Evolutionary conservation across 139 green algal species (phyloP), one percentile per base, ranked within the genome.

Genomic region (Chlorella sp.): DNA sequence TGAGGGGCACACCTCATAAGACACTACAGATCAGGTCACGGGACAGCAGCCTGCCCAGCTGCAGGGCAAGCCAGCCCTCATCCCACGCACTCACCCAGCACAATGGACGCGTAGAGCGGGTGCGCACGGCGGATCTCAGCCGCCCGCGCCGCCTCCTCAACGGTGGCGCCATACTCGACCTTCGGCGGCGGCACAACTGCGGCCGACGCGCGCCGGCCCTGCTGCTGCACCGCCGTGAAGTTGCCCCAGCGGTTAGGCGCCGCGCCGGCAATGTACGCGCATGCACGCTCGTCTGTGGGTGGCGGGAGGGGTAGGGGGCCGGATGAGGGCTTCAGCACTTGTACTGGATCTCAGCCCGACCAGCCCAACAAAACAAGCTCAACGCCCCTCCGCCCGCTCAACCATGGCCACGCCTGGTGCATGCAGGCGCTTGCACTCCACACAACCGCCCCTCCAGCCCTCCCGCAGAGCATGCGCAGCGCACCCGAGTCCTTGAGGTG

Each of bases 241-340:
- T 89, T 83, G 55, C 91, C 94, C 95, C 96, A 99, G 38, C 95
- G 91, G 73, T 92, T 92, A 57, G 95, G 96, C 26, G 96, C 96
- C 11, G 88, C 78, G n/a, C 96, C 96, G 26, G 92, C 92, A 57
- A 99, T 95, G 93, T 97, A 98, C 13, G 96, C 97, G 68, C 89
- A 94, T 6, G 97, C 97, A 25, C 97, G 89, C 92, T 99, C 97
- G 81, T 99, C 97, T 23, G 76, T 36, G 32, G 74, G 64, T 12
- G 30, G n/a, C 4, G 18, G 16, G 34, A 4, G 18, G 51, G 51
- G 11, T 18, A 21, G 21, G 51, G 9, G 15, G 51, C 11, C 21
- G 51, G 51, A 20, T 23, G 51, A 15, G 21, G 51, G 2, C 2
- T 20, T 60, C 15, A 4, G 51, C 2, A 9, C 12, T 9, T 60